A percentile compares a stretch with the other conserved stretches of the same genome.
phyloP scores from a whole-genome alignment of 371 early-diverging fungal genomes.

The Mucor racemosus region DNA sequence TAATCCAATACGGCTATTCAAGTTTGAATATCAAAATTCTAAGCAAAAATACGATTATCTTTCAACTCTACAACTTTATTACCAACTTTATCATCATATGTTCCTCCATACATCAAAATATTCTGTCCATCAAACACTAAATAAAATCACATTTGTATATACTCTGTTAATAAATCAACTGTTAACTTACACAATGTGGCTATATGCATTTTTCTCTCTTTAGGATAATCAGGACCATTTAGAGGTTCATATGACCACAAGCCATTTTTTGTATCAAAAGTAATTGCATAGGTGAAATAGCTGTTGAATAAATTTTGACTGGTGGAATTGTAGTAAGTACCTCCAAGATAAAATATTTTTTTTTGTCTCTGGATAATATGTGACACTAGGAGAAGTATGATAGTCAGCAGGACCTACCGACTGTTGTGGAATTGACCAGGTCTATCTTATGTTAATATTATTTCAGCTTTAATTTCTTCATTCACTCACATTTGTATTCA shows the following conservation, averaged over 20 bases:
- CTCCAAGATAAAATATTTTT: slow-evolving; percentile 12
- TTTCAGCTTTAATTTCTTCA: too few relatives aligned
- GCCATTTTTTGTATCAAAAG: background rate
- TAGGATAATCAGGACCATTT: background rate
- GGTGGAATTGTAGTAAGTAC: slow-evolving; percentile 6
- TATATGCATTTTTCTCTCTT: slow-evolving; percentile 1
- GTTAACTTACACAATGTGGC: slow-evolving; percentile 7
- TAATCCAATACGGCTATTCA: slow-evolving; percentile 4
- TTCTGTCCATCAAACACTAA: slow-evolving; percentile 6
- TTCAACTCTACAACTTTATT: background rate
- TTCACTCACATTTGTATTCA: background rate
- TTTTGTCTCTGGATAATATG: background rate
- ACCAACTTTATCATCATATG: background rate
- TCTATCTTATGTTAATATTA: background rate
- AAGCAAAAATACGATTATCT: background rate
- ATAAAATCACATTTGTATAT: background rate
- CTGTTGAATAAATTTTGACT: background rate
- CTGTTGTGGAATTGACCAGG: slow-evolving; percentile 1
- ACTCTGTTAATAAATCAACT: background rate
- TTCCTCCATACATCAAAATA: slow-evolving; percentile 11
- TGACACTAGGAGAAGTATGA: background rate
- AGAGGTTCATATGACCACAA: background rate
- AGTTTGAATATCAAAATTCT: background rate
- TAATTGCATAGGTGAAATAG: background rate
- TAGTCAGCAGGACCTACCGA: background rate